Evolutionary conservation across 2,329 filamentous ascomycete species (phyloP), one percentile per base, ranked within the genome.

Genomic region (Neoscytalidium dimidiatum): DNA sequence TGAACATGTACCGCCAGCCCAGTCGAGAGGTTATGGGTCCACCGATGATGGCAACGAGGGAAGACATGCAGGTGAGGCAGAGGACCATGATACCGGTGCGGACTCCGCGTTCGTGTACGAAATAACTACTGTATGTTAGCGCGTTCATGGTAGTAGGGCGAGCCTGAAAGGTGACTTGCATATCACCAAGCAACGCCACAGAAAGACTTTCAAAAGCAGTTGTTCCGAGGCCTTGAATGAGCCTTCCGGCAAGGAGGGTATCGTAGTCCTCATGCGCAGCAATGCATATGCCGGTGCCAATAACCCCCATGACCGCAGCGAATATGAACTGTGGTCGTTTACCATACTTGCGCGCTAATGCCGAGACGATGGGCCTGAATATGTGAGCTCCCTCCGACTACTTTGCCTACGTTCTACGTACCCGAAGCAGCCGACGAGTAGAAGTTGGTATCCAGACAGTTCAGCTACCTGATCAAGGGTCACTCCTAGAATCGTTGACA

Each of bases 271-370:
- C 67, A 44, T 72, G 71, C 9, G 72, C 73, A 6, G 71, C 67
- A 29, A 76, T 70, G 68, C 74, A 76, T 17, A 72, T 69, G 14
- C 69, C 69, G 3, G 70, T 72, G n/a, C 74, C 74, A 28, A 76
- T 71, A 11, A 75, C 71, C 33, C 73, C 74, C 11, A 70, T 67
- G 29, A 75, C 17, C 53, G 71, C 71, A 2, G 72, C 71, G 62
- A 75, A 69, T n/a, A 78, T 70, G 65, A 77, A 75, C 41, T 77
- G 69, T 0, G 75, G 75, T 1, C 75, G 70, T 44, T 74, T 74
- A 11, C 75, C 75, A 67, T 73, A 78, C 48, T 75, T 77, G 38
- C 73, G 73, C 33, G 75, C 69, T 62, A 77, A 68, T 1, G 75
- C 72, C 8, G 73, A 77, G 8, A 77, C 74, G 6, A 75, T 29